Percentiles rank a stretch among this genome's conserved stretches.
Evolutionary conservation across 139 green algal genomes (phyloP).

Genomic region (Axilococcus clingmanii): DNA sequence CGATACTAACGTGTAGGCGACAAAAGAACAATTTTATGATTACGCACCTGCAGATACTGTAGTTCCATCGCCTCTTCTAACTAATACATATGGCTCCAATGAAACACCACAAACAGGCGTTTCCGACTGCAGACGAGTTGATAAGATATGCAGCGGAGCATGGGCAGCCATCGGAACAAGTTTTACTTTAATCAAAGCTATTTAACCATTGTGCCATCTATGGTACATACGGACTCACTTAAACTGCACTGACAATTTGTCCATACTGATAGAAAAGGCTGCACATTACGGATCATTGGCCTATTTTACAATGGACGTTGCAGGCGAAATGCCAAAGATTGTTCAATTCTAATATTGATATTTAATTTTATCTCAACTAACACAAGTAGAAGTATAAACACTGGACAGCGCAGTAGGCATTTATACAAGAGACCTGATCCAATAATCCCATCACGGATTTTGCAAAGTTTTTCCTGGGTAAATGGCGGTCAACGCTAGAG

Average conservation of each 20-base stretch:
- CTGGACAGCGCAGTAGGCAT: too few relatives aligned
- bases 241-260: too few relatives aligned
- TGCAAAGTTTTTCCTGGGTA: neutral
- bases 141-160: constrained; percentile 24
- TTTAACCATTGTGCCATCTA: too few relatives aligned
- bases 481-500: neutral
- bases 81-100: constrained; percentile 81
- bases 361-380: too few relatives aligned
- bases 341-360: too few relatives aligned
- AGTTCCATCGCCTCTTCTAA: constrained; percentile 53
- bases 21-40: neutral
- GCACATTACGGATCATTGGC: neutral
- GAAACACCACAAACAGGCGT: constrained; percentile 61
- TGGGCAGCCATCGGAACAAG: neutral
- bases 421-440: too few relatives aligned
- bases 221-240: too few relatives aligned
- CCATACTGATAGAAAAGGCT: too few relatives aligned
- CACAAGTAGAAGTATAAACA: too few relatives aligned
- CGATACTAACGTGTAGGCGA: too few relatives aligned
- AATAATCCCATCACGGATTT: neutral
- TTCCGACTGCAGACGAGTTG: constrained; percentile 52
- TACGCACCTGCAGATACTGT: constrained; percentile 31
- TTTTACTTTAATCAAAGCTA: neutral
- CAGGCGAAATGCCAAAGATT: too few relatives aligned
- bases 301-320: neutral